Evolutionary conservation across 192 early-diverging fungal genomes (phyloP), one percentile per base, ranked within the genome.

Genomic region (Phycomyces blakesleeanus): DNA sequence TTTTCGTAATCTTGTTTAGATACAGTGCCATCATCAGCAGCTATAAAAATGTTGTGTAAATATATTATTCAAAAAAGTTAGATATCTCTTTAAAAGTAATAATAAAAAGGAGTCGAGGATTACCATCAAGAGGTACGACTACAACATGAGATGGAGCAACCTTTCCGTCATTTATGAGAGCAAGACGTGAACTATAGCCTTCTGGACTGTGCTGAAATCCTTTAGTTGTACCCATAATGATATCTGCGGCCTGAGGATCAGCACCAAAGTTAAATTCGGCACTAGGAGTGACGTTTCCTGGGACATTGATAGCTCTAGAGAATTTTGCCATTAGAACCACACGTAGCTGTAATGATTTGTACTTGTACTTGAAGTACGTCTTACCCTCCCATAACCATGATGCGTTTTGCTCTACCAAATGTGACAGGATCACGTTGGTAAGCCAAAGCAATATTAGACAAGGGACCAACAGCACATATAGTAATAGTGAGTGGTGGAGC

Each of bases 241-340:
- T 44, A 42, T 77, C 57, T n/a, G 78, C 81, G 0, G 77, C 71
- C 51, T 76, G 55, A 3, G 77, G 70, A 52, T 77, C 76, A n/a
- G 76, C 73, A 10, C 73, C 57, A 50, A 76, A 79, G 54, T 82
- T 82, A 63, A 82, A 82, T 59, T 82, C 81, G 5, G 73, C 78
- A 5, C 61, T 58, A 18, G 81, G 76, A 0, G 76, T 74, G 0
- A 67, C 66, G 52, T 82, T 82, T 54, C 55, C 59, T 25, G 55
- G 39, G 12, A 38, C 57, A 57, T 62, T n/a, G 10, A 62, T 47
- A 5, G 60, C 60, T 20, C 60, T 61, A 61, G 37, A 15, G 5
- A 47, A 47, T 11, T n/a, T 1, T n/a, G 11, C 4, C 2, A 18
- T 47, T n/a, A 14, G 11, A 2, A n/a, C 11, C 18, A 47, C 44